Base-by-base conservation (phyloP, 148 eudicot species). In the Selenicereus undatus region DNA sequence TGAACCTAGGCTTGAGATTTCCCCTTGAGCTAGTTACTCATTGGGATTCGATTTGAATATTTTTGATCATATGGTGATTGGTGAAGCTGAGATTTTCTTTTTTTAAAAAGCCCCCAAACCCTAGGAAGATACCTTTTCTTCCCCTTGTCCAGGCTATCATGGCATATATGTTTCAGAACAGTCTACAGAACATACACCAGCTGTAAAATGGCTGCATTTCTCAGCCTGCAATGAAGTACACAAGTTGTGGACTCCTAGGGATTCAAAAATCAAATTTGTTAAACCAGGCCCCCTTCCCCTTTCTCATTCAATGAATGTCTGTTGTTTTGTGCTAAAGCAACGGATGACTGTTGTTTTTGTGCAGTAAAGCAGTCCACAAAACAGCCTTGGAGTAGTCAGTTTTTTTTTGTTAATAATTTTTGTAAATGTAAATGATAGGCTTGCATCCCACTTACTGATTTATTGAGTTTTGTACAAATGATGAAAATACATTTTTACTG, bases 1-100 rank as follows among this genome's bases (percentile, higher is more conserved):
- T 56, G 99, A 96, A 74, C 99, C 99, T 62, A 91, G 94, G 85
- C 93, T 96, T 62, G 98, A 90, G 76, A 87, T 91, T 74, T 73
- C 87, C 64, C 97, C 99, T 22, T 95, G 81, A 83, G 58, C 66
- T 29, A 39, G 43, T 39, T 39, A 4, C 43, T 43, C 24, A 32
- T 29, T 70, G 48, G 51, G 69, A 32, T 80, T 64, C 8, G 43
- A 39, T 39, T 39, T 39, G 43, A 39, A 39, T 39, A 39, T 7
- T 7, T 20, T 7, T 20, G 76, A 29, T 77, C 3, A 39, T 43
- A 32, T 50, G 58, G 56, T 50, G 52, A 56, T 48, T 48, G 14
- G 52, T 48, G 12, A 58, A 45, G 12, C 24, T 36, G 13, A 69
- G 72, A 8, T 56, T 68, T 52, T 39, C 13, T 17, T 2, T 21